Evolutionary conservation across 257 asterid genomes (phyloP).

Genomic region (Nicotiana paniculata): DNA sequence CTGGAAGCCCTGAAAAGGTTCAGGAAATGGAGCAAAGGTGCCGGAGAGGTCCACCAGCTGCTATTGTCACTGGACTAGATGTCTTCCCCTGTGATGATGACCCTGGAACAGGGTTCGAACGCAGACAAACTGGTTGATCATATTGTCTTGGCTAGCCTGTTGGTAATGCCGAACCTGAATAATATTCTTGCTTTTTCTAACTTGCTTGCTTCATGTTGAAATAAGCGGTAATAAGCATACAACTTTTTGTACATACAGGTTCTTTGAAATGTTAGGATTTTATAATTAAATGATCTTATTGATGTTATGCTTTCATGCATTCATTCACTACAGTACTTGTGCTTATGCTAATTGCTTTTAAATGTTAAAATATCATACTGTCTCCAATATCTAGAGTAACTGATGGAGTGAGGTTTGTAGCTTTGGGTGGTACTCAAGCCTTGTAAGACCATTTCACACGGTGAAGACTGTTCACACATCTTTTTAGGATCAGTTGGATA

Average conservation of each 20-base stretch:
- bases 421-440: background rate
- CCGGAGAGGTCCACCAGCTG: conserved; percentile 83
- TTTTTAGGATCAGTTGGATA: background rate
- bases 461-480: background rate
- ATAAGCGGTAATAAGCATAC: background rate
- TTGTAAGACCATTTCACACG: background rate
- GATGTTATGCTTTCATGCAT: background rate
- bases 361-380: background rate
- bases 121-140: conserved; percentile 61
- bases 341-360: background rate
- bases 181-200: background rate
- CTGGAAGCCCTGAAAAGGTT: conserved; percentile 69
- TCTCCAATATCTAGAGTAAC: background rate
- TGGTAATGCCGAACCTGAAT: background rate
- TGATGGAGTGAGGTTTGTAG: background rate
- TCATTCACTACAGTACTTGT: background rate
- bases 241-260: background rate
- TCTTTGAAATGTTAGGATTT: background rate
- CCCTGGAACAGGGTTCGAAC: conserved; percentile 64
- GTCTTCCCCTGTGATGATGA: conserved; percentile 54
- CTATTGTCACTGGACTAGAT: conserved; percentile 68
- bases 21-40: conserved; percentile 93
- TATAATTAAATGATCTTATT: background rate
- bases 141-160: background rate
- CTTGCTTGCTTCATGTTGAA: conserved; percentile 3